phyloP scores from a whole-genome alignment of 257 asterid genomes.

The Gentiana straminea region DNA sequence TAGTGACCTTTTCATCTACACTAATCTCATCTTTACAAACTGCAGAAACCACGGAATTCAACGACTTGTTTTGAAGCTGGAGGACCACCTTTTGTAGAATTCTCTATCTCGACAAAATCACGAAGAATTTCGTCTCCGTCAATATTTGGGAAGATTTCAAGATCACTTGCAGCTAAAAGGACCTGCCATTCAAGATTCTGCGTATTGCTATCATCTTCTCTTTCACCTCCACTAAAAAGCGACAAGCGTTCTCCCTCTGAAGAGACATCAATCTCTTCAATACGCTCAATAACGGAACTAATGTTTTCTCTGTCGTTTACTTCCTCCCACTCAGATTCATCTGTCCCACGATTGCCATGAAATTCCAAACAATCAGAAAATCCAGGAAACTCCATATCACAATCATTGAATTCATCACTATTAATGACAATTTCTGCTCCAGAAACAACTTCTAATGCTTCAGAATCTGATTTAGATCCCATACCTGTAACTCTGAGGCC shows the following conservation, averaged over 20 bases:
- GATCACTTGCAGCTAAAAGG: slow-evolving; percentile 51
- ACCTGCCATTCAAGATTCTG: slow-evolving; percentile 74
- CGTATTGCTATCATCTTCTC: slow-evolving; percentile 24
- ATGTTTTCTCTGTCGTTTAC: slow-evolving; percentile 58
- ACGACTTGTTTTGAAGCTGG: slow-evolving; percentile 71
- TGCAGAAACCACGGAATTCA: slow-evolving; percentile 57
- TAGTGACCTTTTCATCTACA: slow-evolving; percentile 44
- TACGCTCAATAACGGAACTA: slow-evolving; percentile 53
- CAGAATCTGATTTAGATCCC: slow-evolving; percentile 70
- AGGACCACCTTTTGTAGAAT: slow-evolving; percentile 62
- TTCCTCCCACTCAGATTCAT: slow-evolving; percentile 93
- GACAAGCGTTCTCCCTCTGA: slow-evolving; percentile 30
- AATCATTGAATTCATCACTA: slow-evolving; percentile 17
- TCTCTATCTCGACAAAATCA: slow-evolving; percentile 59
- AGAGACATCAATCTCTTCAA: slow-evolving; percentile 62
- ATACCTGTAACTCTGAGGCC: slow-evolving; percentile 52
- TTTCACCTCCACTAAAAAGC: slow-evolving; percentile 33
- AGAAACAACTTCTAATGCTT: slow-evolving; percentile 55
- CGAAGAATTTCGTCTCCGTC: slow-evolving; percentile 57
- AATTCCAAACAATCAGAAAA: slow-evolving; percentile 19
- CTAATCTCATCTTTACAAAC: slow-evolving; percentile 81
- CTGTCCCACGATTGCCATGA: slow-evolving; percentile 30
- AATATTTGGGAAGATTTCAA: slow-evolving; percentile 41
- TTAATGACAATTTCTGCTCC: slow-evolving; percentile 19
- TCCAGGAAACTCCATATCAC: not conserved